phyloP scores from a whole-genome alignment of 306 rosid species.

The Quercus alba region DNA sequence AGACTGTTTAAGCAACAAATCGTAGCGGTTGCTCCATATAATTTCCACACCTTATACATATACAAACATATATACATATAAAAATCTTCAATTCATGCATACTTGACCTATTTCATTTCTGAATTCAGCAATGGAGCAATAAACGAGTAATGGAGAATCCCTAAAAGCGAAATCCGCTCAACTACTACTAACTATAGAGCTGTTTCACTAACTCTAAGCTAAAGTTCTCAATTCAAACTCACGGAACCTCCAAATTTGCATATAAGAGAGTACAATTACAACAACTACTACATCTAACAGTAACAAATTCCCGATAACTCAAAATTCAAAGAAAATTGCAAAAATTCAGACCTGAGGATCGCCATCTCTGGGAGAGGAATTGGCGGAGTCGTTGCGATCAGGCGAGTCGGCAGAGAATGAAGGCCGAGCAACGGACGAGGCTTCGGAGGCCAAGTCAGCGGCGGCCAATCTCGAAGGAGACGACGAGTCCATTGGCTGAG shows the following conservation, averaged over 20 bases:
- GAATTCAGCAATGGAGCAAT: background rate
- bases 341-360: conserved; percentile 50
- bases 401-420: conserved; percentile 22
- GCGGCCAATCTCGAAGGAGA: conserved; percentile 43
- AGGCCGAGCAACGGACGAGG: conserved; percentile 16
- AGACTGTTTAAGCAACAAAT: too few relatives aligned
- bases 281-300: too few relatives aligned
- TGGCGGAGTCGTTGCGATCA: conserved; percentile 43
- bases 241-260: background rate
- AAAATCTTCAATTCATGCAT: background rate
- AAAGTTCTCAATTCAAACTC: background rate
- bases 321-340: background rate
- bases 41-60: too few relatives aligned
- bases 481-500: conserved; percentile 33
- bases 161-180: background rate
- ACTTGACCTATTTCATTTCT: background rate
- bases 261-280: background rate
- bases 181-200: background rate
- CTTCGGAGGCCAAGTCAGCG: conserved; percentile 17
- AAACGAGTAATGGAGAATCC: background rate
- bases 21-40: too few relatives aligned
- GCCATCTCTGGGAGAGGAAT: conserved; percentile 44
- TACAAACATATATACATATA: background rate
- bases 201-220: background rate
- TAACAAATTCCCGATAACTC: too few relatives aligned